Conservation (phyloP, 768 basidiomycete species). For the Boletellus ananas region DNA sequence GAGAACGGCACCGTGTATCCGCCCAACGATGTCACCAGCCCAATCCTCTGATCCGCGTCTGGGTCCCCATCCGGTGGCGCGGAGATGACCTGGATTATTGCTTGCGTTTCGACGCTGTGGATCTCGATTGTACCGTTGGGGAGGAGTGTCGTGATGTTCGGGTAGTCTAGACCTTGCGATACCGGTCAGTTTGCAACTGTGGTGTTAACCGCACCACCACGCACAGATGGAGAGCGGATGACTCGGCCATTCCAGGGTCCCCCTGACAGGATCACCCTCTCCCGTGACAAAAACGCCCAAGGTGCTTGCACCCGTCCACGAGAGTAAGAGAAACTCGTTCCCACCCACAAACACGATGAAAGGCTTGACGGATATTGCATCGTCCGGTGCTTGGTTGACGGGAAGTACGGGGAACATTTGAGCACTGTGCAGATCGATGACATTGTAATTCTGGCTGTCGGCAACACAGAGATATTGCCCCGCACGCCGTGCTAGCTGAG, state of each 20-base stretch:
- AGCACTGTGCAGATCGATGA: slow-evolving; percentile 73
- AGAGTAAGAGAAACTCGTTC: slow-evolving; percentile 81
- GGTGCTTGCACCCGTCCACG: slow-evolving; percentile 77
- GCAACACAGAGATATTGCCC: slow-evolving; percentile 70
- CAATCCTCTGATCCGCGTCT: slow-evolving; percentile 24
- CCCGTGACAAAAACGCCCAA: slow-evolving; percentile 85
- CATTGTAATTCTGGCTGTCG: slow-evolving; percentile 66
- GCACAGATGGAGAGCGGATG: slow-evolving; percentile 75
- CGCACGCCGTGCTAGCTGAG: slow-evolving; percentile 55
- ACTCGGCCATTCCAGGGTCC: slow-evolving; percentile 81
- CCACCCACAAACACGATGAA: slow-evolving; percentile 71
- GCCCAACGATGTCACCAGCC: slow-evolving; percentile 27
- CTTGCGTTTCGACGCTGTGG: slow-evolving; percentile 73
- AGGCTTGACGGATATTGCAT: slow-evolving; percentile 49
- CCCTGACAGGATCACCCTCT: slow-evolving; percentile 84
- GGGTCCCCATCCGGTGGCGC: slow-evolving; percentile 36
- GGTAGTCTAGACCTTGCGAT: slow-evolving; percentile 69
- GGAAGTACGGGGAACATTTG: slow-evolving; percentile 73
- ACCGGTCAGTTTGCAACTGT: not conserved
- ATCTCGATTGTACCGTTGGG: slow-evolving; percentile 77
- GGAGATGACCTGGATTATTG: slow-evolving; percentile 64
- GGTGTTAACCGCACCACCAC: slow-evolving; percentile 27
- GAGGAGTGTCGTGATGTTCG: slow-evolving; percentile 74
- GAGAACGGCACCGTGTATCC: slow-evolving; percentile 43
- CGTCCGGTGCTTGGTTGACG: slow-evolving; percentile 61